Base-by-base conservation (phyloP, 108 stramenopile genomes). In the Hondaea fermentalgiana region DNA sequence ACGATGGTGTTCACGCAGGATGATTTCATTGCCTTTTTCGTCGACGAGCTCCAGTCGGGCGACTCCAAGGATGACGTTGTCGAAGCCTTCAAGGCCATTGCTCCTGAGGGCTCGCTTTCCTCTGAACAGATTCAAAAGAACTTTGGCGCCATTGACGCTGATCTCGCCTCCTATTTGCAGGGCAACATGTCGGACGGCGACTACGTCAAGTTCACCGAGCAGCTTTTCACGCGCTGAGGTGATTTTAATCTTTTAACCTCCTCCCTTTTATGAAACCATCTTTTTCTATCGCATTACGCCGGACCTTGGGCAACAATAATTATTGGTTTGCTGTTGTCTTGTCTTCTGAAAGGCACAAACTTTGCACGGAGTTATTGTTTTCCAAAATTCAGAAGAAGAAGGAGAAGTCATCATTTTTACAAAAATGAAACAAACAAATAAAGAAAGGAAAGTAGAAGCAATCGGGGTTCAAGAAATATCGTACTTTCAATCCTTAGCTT, bases 41-140 rank as follows among this genome's bases (percentile, higher is more conserved):
- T 83, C 10, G 76, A 83, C 45, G 76, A 83, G 76, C 49, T 83
- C 28, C 19, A 83, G 28, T 25, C 76, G 2, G 76, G 76, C 45
- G 76, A 83, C 76, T 53, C 49, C 49, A 83, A 83, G 76, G 76
- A 83, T 43, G 76, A 83, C 23, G 76, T 83, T 0, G 28, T 83
- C 28, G 45, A 47, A 17, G 76, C 76, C 23, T 83, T 83, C 51
- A 47, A 53, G 25, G 51, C 76, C 25, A 83, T 83, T 53, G 12
- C 49, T 17, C 44, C 14, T 35, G 23, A 12, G n/a, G 76, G 23
- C 49, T 53, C 45, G 10, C 6, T 83, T 2, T 21, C 76, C 28
- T 23, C 45, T 12, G 76, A 83, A 45, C 76, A 83, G 76, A 53
- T 83, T 3, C 6, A 83, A 45, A 12, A 47, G 45, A 53, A 23